These are phyloP conservation scores for Alternaria ethzedia DNA, from an alignment of 2,329 filamentous ascomycete species.

Conservation along the genomic window DNA sequence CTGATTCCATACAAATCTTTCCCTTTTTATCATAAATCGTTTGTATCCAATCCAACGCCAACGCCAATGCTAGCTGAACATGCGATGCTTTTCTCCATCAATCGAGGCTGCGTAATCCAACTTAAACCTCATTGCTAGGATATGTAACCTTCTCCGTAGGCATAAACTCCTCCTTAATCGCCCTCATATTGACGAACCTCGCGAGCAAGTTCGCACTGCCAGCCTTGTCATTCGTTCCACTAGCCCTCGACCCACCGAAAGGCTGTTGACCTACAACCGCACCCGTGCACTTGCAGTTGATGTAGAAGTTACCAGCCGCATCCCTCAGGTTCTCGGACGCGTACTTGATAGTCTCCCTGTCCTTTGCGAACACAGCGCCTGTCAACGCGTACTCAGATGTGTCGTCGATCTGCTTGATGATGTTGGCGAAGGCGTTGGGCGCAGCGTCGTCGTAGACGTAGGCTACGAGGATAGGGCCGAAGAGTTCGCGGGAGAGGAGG, in stretches of 20 bases:
- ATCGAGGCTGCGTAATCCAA: neutral
- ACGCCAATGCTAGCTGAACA: neutral
- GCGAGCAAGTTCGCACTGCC: slow-evolving; percentile 59
- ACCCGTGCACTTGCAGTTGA: slow-evolving; percentile 77
- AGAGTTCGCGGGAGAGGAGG: slow-evolving; percentile 79
- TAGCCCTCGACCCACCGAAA: slow-evolving; percentile 62
- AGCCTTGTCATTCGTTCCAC: slow-evolving; percentile 65
- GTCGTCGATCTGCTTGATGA: slow-evolving; percentile 69
- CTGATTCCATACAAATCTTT: neutral
- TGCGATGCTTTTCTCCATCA: neutral
- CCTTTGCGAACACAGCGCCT: slow-evolving; percentile 75
- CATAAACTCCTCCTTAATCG: slow-evolving; percentile 64
- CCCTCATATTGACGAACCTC: slow-evolving; percentile 62
- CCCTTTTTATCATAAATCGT: neutral
- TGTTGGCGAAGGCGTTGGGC: slow-evolving; percentile 62
- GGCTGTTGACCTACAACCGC: slow-evolving; percentile 59
- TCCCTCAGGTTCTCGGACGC: slow-evolving; percentile 76
- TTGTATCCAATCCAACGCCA: neutral
- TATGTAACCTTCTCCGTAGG: slow-evolving; percentile 57
- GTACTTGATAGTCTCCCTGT: slow-evolving; percentile 68
- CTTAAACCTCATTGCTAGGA: slow-evolving; percentile 58
- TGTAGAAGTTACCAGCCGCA: slow-evolving; percentile 82
- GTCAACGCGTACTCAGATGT: slow-evolving; percentile 81
- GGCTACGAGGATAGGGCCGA: slow-evolving; percentile 76
- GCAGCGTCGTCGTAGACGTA: slow-evolving; percentile 78